These are phyloP conservation scores for Lasiosphaeria hispida DNA, from an alignment of 495 filamentous ascomycete species.

Conservation along the genomic window DNA sequence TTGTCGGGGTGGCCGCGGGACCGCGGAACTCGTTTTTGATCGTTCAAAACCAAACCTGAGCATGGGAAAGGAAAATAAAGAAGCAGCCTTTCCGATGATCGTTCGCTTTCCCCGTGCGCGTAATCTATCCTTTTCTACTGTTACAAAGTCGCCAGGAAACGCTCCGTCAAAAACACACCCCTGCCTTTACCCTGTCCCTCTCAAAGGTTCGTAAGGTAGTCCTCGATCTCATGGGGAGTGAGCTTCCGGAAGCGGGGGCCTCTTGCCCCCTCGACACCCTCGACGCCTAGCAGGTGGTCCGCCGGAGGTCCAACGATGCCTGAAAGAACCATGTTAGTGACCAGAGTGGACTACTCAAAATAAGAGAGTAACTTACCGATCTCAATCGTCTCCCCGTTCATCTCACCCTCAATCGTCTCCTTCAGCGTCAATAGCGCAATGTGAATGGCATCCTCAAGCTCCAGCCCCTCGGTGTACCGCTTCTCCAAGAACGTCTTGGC, in stretches of 20 bases:
- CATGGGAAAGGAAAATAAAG: slow-evolving; percentile 1
- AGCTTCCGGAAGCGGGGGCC: slow-evolving; percentile 95
- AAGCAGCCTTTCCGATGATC: background rate
- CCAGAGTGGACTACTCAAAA: slow-evolving; percentile 12
- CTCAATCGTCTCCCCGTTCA: slow-evolving; percentile 99
- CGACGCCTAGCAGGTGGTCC: slow-evolving; percentile 84
- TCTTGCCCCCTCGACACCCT: slow-evolving; percentile 84
- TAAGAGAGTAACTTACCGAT: slow-evolving; percentile 63
- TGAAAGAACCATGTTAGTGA: slow-evolving; percentile 42
- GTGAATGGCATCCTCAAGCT: slow-evolving; percentile 97
- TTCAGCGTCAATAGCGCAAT: slow-evolving; percentile 97
- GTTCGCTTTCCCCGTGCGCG: slow-evolving; percentile 17
- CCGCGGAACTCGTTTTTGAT: slow-evolving; percentile 46
- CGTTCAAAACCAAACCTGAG: slow-evolving; percentile 18
- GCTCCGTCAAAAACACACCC: slow-evolving; percentile 5
- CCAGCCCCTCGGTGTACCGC: slow-evolving; percentile 93
- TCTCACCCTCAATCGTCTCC: slow-evolving; percentile 98
- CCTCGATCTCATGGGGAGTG: slow-evolving; percentile 96
- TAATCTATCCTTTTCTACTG: slow-evolving; percentile 42
- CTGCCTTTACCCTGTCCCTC: slow-evolving; percentile 11
- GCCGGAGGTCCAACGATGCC: slow-evolving; percentile 95
- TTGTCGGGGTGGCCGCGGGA: slow-evolving; percentile 45
- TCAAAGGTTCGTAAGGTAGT: slow-evolving; percentile 96
- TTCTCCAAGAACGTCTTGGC: slow-evolving; percentile 99
- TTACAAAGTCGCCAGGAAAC: slow-evolving; percentile 27